Conservation (phyloP, 441 rosid species). For the Lepidium campestre region DNA sequence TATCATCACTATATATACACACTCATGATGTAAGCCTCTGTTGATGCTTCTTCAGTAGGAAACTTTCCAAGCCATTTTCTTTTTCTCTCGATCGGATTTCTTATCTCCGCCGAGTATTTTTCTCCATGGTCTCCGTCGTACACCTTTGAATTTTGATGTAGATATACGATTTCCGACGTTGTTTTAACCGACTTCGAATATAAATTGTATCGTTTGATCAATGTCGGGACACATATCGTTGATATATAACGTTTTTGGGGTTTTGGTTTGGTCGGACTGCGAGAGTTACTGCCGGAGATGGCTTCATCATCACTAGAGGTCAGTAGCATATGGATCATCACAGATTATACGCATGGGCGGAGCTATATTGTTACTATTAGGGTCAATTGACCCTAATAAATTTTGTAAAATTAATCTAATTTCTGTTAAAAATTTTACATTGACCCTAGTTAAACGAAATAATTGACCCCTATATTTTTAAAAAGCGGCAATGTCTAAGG, state of each 20-base stretch:
- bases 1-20: too few species aligned
- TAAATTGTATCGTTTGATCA: not conserved
- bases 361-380: too few species aligned
- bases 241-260: not conserved
- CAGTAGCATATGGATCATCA: constrained; percentile 19
- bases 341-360: not conserved
- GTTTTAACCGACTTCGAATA: not conserved
- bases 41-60: not conserved
- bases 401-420: too few species aligned
- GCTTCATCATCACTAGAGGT: constrained; percentile 15
- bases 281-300: not conserved
- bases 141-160: constrained; percentile 17
- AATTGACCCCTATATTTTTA: too few species aligned
- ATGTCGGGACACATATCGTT: not conserved
- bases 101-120: constrained; percentile 82
- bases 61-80: constrained; percentile 25
- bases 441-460: too few species aligned
- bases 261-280: not conserved
- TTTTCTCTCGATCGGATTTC: constrained; percentile 26
- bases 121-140: constrained; percentile 57
- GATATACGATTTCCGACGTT: not conserved
- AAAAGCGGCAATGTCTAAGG: too few species aligned
- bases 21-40: constrained; percentile 11
- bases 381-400: too few species aligned
- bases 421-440: too few species aligned